Base-by-base conservation (phyloP, 129 eudicot genomes). In the carrot (Daucus carota) region DNA sequence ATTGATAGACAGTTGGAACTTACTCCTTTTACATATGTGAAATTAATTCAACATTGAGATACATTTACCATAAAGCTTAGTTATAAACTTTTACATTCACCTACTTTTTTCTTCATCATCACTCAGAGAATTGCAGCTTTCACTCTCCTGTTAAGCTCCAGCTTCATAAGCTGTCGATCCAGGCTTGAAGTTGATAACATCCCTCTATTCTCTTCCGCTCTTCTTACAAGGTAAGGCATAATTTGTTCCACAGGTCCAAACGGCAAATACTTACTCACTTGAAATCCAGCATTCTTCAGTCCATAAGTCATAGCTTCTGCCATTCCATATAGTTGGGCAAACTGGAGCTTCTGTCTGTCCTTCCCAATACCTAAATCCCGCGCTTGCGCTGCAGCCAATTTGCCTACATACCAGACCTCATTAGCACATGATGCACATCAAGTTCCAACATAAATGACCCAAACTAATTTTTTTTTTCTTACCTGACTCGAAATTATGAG, bases 281-380 rank as follows among this genome's bases (percentile, higher is more conserved):
- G 86, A 79, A 92, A 95, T 8, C 99, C 99, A 0, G 96, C 99
- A 72, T 92, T 95, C 46, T 81, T 84, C 75, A 95, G 76, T 29
- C 92, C 94, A 75, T 80, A 92, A 4, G 94, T 87, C 59, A 95
- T 85, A 0, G 92, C 90, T 41, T 95, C 99, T 1, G 99, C 81
- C 99, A 95, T 95, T 40, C 97, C 99, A 81, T 92, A 92, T 16
- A 95, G 87, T n/a, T 93, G 96, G 20, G 99, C 99, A 75, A 92
- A 95, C 71, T 92, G 94, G 31, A 95, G 85, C 78, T 86, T 82
- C 33, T 81, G 86, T 14, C 67, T 87, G 14, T 82, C 92, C 84
- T 82, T 95, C 20, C 80, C 77, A 5, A 95, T 91, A 47, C 97
- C 97, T 83, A 89, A 81, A 40, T 86, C 88, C 0, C 73, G 73